Evolutionary conservation across 2,329 filamentous ascomycete genomes (phyloP), one percentile per base, ranked within the genome.

Genomic region (Dothideomycetes sp.): DNA sequence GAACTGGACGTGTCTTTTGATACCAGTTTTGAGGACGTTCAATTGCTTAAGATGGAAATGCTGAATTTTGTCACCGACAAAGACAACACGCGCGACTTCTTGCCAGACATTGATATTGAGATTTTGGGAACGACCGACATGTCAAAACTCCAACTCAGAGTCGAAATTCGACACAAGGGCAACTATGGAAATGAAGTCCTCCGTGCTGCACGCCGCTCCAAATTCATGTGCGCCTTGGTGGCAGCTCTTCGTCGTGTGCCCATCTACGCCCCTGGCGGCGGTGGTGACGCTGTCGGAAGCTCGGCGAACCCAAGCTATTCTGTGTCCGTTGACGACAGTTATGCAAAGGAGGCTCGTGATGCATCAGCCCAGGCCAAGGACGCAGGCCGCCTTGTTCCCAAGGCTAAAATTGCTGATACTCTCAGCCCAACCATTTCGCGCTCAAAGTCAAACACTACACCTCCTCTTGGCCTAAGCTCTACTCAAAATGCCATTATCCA

Each of bases 171-270:
- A 54, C 87, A 96, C 70, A 96, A 96, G 59, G 63, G 59, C 50
- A 71, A 70, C 48, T 71, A 66, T 65, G 60, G 65, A 19, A 71
- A 95, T 61, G 89, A 94, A 50, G 72, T 75, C 1, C 73, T 95
- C 31, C 82, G 88, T 31, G 80, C 81, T 14, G 74, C 81, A 5
- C 79, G 88, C 38, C 79, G 89, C 45, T 93, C 84, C 58, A 96
- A 94, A 63, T 96, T 98, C 65, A 94, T 96, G 79, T 94, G 88
- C 56, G 91, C 91, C 1, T 69, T 98, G 43, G 80, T 91, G 4
- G 63, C 87, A 7, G 87, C 89, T 3, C 66, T 95, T 43, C 84
- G 86, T 62, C 87, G 81, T 64, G 73, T 98, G 14, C 89, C 88
- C 8, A 89, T 98, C 54, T 74, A 85, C 51, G 78, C 69, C 15